Conservation (phyloP, 345 rosid species). For the Rubroshorea leprosula region DNA sequence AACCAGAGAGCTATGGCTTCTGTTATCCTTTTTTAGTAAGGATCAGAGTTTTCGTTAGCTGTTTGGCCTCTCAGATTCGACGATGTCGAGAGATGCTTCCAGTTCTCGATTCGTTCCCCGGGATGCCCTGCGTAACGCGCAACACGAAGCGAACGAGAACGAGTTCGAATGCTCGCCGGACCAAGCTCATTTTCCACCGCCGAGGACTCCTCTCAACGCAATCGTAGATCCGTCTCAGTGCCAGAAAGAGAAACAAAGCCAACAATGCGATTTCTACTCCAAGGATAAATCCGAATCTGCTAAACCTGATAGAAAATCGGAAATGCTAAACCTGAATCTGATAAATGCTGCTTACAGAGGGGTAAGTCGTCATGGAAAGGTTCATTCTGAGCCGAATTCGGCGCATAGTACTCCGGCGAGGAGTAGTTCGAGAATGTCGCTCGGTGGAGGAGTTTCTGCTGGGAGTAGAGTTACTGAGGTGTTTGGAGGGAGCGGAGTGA, state of each 20-base stretch:
- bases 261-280: conserved; percentile 23
- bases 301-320: conserved; percentile 25
- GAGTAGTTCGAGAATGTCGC: conserved; percentile 48
- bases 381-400: conserved; percentile 59
- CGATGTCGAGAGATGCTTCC: conserved; percentile 37
- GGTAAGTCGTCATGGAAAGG: conserved; percentile 39
- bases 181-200: conserved; percentile 48
- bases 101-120: conserved; percentile 24
- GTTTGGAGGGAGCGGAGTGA: conserved; percentile 42
- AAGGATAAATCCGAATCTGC: conserved; percentile 29
- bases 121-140: conserved; percentile 7
- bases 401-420: conserved; percentile 71
- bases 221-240: conserved; percentile 75
- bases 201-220: conserved; percentile 63
- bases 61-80: conserved; percentile 12
- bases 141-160: conserved; percentile 53
- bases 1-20: not conserved
- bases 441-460: conserved; percentile 37
- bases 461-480: conserved; percentile 30
- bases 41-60: not conserved
- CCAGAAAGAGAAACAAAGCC: conserved; percentile 23
- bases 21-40: not conserved
- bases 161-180: conserved; percentile 36
- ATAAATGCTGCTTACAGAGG: conserved; percentile 39
- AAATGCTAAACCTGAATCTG: conserved; percentile 19